Conservation (phyloP, 371 early-diverging fungal species). For the Basidiobolus meristosporus region DNA sequence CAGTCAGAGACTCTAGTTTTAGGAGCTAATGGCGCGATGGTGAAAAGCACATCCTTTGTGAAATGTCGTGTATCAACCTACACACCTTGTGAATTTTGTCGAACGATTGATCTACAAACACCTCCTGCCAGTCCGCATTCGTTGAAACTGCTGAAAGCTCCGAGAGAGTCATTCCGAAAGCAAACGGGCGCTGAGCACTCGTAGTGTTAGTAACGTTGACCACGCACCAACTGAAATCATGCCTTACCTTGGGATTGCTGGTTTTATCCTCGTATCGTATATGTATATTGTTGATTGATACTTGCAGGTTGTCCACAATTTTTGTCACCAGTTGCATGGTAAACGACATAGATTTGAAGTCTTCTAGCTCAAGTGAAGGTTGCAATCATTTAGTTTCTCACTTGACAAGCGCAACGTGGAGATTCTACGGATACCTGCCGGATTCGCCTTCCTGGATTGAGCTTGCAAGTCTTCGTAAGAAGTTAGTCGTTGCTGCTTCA, state of each 20-base stretch:
- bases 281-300: slow-evolving; percentile 88
- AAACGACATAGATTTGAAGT: slow-evolving; percentile 57
- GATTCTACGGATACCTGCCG: slow-evolving; percentile 2
- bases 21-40: slow-evolving; percentile 28
- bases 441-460: slow-evolving; percentile 9
- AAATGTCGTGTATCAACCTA: background rate
- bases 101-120: slow-evolving; percentile 55
- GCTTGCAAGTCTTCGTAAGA: slow-evolving; percentile 46
- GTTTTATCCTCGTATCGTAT: slow-evolving; percentile 82
- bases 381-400: too few relatives aligned
- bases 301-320: slow-evolving; percentile 89
- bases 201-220: background rate
- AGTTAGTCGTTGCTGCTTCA: slow-evolving; percentile 71
- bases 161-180: slow-evolving; percentile 76
- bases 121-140: slow-evolving; percentile 70
- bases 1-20: slow-evolving; percentile 54
- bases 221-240: too few relatives aligned
- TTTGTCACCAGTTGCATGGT: slow-evolving; percentile 69
- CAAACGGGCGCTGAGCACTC: slow-evolving; percentile 42
- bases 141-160: slow-evolving; percentile 87
- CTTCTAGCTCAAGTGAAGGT: slow-evolving; percentile 14
- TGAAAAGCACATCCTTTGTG: slow-evolving; percentile 4
- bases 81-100: slow-evolving; percentile 61
- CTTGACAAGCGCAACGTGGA: too few relatives aligned
- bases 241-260: slow-evolving; percentile 30